A percentile compares a stretch with the other conserved stretches of the same genome.
Conservation (phyloP, 768 basidiomycete species). For the Coprinopsis strossmayeri region DNA sequence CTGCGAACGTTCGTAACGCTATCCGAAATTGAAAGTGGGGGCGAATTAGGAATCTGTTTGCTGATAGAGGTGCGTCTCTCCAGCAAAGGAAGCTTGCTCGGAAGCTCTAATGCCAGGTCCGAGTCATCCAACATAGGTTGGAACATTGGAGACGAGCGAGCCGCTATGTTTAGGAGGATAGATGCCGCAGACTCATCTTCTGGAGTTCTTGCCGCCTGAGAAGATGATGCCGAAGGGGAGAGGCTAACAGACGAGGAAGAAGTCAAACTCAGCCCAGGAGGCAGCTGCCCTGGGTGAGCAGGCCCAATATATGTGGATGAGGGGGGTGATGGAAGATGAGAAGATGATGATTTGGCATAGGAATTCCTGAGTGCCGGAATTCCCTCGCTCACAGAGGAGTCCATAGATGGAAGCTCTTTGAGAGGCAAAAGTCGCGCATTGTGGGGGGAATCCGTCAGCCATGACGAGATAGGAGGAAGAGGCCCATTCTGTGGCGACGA, state of each 20-base stretch:
- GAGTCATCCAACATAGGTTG: slow-evolving; percentile 13
- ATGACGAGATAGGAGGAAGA: slow-evolving; percentile 64
- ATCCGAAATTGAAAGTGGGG: too few species aligned
- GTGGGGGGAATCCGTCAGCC: slow-evolving; percentile 43
- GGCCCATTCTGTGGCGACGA: slow-evolving; percentile 17
- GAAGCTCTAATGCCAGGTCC: not conserved
- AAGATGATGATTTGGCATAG: slow-evolving; percentile 14
- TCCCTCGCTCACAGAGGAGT: too few species aligned
- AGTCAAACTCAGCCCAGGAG: slow-evolving; percentile 36
- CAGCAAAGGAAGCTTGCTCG: not conserved
- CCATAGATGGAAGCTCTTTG: too few species aligned
- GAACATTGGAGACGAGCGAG: slow-evolving; percentile 29
- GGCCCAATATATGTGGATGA: slow-evolving; percentile 46
- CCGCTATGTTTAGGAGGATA: slow-evolving; percentile 50
- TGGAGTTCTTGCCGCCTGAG: slow-evolving; percentile 34
- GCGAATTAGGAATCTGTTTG: too few species aligned
- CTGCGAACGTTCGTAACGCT: slow-evolving; percentile 1
- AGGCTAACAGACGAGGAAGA: slow-evolving; percentile 11
- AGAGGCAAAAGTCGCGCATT: slow-evolving; percentile 22
- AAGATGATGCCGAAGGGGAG: slow-evolving; percentile 4
- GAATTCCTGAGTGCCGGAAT: slow-evolving; percentile 4
- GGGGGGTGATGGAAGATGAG: slow-evolving; percentile 51
- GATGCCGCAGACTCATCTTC: slow-evolving; percentile 71
- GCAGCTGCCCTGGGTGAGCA: slow-evolving; percentile 26
- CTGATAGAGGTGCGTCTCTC: not conserved